Evolutionary conservation across 208 protist species (phyloP).

Genomic region (Willaertia magna): DNA sequence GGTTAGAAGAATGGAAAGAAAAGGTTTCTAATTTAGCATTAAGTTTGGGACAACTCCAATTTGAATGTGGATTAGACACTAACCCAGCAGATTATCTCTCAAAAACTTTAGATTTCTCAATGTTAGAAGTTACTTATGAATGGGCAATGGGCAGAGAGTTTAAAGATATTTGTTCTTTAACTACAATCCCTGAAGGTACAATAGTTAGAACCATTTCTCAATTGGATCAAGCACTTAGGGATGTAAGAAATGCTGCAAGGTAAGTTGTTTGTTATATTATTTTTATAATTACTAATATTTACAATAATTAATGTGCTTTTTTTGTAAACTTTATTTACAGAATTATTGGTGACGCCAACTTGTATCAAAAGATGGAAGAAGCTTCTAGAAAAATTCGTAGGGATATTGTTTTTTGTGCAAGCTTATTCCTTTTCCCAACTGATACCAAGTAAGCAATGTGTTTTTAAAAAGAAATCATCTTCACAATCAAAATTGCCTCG

Average conservation of each 20-base stretch:
- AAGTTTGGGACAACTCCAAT: constrained; percentile 6
- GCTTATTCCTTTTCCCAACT: constrained; percentile 1
- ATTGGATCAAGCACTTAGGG: constrained; percentile 18
- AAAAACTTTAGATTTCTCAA: constrained; percentile 9
- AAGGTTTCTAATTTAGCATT: neutral
- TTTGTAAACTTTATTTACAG: too few species aligned
- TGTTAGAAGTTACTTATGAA: constrained; percentile 16
- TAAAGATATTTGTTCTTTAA: constrained; percentile 10
- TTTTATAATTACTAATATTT: too few species aligned
- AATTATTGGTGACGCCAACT: constrained; percentile 17
- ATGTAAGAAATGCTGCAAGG: constrained; percentile 19
- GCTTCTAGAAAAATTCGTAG: constrained; percentile 8
- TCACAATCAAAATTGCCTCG: too few species aligned
- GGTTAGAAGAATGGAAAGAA: neutral
- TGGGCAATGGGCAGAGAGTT: constrained; percentile 19
- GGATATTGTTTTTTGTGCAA: constrained; percentile 25
- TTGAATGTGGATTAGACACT: constrained; percentile 12
- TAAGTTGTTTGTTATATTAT: too few species aligned
- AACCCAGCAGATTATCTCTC: constrained; percentile 5
- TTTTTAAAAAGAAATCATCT: too few species aligned
- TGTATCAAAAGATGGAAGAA: constrained; percentile 24
- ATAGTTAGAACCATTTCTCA: constrained; percentile 19
- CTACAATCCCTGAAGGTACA: constrained; percentile 14
- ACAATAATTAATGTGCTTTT: too few species aligned
- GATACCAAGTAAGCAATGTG: neutral